Base-by-base conservation (phyloP, 116 monocot species). In the Phalaenopsis hybrid region DNA sequence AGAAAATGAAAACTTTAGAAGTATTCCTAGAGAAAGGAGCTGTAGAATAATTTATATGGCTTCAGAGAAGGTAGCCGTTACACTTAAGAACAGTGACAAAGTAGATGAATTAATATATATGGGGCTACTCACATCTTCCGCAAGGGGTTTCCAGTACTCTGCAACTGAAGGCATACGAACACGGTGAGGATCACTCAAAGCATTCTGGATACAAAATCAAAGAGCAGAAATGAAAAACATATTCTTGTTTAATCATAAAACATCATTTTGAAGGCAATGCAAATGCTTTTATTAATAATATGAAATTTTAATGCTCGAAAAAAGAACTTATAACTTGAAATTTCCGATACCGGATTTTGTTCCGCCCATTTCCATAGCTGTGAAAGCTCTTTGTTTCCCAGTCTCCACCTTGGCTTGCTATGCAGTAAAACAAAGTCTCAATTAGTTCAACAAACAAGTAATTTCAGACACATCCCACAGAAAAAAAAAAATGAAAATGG, bases 311-410 rank as follows among this genome's bases (percentile, higher is more conserved):
- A n/a, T n/a, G 23, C 63, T 63, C 21, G 8, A 55, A 55, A 15
- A 55, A 52, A 55, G 13, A 15, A 55, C 3, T 55, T 52, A 55
- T 55, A 3, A 55, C 15, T 55, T 55, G 15, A 84, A 63, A 85
- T 43, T 28, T 55, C 43, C 84, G 87, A 58, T 90, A 96, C 94
- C 57, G 95, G 98, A 90, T 98, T 95, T 89, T 95, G 92, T 75
- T 98, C 98, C 55, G 98, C 92, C 98, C 98, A 95, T 80, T 90
- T 98, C 98, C 98, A 98, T 43, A 98, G 81, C 67, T 93, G 93
- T 52, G 87, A 82, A n/a, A 98, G 75, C 79, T 98, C 98, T 82
- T 93, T 98, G 85, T 98, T 98, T 37, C 98, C 98, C 65, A 98
- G 75, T 84, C 98, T 93, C 91, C 91, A 94, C 57, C 91, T 87